Evolutionary conservation across 805 yeast species (phyloP).

Genomic region (Saccharomycopsis fodiens): DNA sequence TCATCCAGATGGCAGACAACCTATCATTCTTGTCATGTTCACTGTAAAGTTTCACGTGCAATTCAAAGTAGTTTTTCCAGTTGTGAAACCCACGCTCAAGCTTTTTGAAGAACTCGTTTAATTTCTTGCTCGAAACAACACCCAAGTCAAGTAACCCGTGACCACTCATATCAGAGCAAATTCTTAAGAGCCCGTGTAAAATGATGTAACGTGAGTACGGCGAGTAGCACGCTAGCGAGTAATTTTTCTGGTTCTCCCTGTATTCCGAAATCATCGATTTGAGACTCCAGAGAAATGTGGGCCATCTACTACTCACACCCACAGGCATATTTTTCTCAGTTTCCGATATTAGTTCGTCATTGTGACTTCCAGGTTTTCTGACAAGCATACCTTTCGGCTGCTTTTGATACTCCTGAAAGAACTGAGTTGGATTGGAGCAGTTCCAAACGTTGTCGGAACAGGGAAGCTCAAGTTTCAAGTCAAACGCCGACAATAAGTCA

Average conservation of each 20-base stretch:
- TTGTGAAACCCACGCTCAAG: slow-evolving; percentile 27
- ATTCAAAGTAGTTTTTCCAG: slow-evolving; percentile 31
- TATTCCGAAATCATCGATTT: slow-evolving; percentile 29
- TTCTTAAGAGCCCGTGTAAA: slow-evolving; percentile 29
- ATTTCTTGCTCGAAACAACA: slow-evolving; percentile 23
- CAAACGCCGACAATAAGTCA: slow-evolving; percentile 34
- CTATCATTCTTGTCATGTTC: slow-evolving; percentile 15
- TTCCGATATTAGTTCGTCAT: not conserved
- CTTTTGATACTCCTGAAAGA: slow-evolving; percentile 24
- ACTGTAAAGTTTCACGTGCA: slow-evolving; percentile 23
- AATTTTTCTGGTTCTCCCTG: slow-evolving; percentile 27
- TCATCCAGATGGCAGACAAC: slow-evolving; percentile 19
- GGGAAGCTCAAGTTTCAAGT: slow-evolving; percentile 38
- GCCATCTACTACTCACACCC: slow-evolving; percentile 28
- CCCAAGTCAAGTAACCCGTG: slow-evolving; percentile 26
- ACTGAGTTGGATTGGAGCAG: slow-evolving; percentile 25
- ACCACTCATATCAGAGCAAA: slow-evolving; percentile 25
- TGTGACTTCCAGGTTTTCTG: not conserved
- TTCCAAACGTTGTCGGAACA: slow-evolving; percentile 39
- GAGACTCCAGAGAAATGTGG: slow-evolving; percentile 30
- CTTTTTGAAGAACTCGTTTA: slow-evolving; percentile 25
- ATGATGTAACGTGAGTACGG: slow-evolving; percentile 30
- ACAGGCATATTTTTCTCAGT: slow-evolving; percentile 23
- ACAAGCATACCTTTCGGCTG: slow-evolving; percentile 26
- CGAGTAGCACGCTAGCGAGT: slow-evolving; percentile 29